Base-by-base conservation (phyloP, 352 stramenopile species). In the Phytophthora aleatoria region DNA sequence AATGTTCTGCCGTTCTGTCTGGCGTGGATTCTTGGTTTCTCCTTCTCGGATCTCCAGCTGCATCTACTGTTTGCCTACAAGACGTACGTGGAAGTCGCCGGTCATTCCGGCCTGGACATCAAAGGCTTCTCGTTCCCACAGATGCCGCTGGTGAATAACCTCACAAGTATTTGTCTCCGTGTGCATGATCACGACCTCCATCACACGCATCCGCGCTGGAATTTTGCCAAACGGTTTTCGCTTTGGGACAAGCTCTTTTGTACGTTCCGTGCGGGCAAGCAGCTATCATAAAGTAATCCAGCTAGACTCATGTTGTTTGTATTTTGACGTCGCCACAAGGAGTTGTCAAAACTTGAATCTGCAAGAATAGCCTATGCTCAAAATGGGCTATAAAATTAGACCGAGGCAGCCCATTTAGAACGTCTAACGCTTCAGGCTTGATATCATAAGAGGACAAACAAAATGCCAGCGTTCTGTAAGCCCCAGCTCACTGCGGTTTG, bases 221-320 rank as follows among this genome's bases (percentile, higher is more conserved):
- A 97, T 71, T 97, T 94, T 53, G 80, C 89, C 36, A 97, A 97
- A 74, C 81, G 89, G 1, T 97, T 97, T 56, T 81, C 86, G 12
- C 53, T 96, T 20, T 96, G 89, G 89, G 89, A 96, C 67, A 89
- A 88, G 36, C 36, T 94, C 41, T 96, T 96, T 61, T 36, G 64
- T 3, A 97, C 89, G 12, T 96, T 94, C 71, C 81, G 71, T 11
- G 64, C 74, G 0, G 77, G 73, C 1, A 68, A 41, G 20, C 51
- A 55, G 9, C 50, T 16, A 13, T 38, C 42, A 24, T 48, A 47
- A 24, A 52, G 41, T 3, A 11, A 44, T 44, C 9, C 15, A 28
- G 12, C 12, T 54, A 42, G 15, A 42, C 10, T 10, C n/a, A 20
- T 20, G 20, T 0, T 20, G 24, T 28, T 38, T 24, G 12, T 36